Conservation (phyloP, 306 rosid species). For the Astragalus membranaceus region DNA sequence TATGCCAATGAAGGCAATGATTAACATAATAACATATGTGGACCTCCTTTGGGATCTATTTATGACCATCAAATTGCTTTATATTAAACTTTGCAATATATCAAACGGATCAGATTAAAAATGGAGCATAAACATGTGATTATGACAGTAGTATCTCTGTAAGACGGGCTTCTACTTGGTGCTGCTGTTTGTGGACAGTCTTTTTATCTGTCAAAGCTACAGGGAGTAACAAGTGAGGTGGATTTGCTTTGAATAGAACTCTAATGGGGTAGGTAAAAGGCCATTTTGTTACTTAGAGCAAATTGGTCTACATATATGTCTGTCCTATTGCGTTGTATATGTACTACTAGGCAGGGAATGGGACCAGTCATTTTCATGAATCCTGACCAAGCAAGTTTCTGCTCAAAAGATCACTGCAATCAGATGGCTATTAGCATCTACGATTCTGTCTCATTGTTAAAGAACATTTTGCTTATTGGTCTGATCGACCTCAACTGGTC, state of each 20-base stretch:
- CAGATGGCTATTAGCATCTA: slow-evolving; percentile 47
- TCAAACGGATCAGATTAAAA: background rate
- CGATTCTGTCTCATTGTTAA: slow-evolving; percentile 45
- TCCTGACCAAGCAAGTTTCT: slow-evolving; percentile 41
- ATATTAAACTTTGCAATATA: background rate
- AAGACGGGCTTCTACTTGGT: background rate
- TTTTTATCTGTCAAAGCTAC: slow-evolving; percentile 23
- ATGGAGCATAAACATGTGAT: background rate
- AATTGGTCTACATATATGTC: slow-evolving; percentile 33
- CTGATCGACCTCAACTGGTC: slow-evolving; percentile 35
- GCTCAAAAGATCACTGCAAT: slow-evolving; percentile 44
- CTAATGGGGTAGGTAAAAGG: slow-evolving; percentile 5
- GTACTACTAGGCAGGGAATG: slow-evolving; percentile 23
- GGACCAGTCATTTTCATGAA: slow-evolving; percentile 38
- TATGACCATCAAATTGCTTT: background rate
- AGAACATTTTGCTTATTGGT: slow-evolving; percentile 48
- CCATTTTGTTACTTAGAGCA: slow-evolving; percentile 26
- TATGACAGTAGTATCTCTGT: slow-evolving; percentile 33
- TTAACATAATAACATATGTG: background rate
- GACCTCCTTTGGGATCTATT: background rate
- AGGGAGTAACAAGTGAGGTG: slow-evolving; percentile 20
- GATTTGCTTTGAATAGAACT: slow-evolving; percentile 32
- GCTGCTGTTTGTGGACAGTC: slow-evolving; percentile 29
- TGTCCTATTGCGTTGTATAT: slow-evolving; percentile 22
- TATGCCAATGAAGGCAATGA: slow-evolving; percentile 25